Evolutionary conservation across 1,284 basidiomycete genomes (phyloP), one percentile per base, ranked within the genome.

Genomic region (Tausonia pullulans): DNA sequence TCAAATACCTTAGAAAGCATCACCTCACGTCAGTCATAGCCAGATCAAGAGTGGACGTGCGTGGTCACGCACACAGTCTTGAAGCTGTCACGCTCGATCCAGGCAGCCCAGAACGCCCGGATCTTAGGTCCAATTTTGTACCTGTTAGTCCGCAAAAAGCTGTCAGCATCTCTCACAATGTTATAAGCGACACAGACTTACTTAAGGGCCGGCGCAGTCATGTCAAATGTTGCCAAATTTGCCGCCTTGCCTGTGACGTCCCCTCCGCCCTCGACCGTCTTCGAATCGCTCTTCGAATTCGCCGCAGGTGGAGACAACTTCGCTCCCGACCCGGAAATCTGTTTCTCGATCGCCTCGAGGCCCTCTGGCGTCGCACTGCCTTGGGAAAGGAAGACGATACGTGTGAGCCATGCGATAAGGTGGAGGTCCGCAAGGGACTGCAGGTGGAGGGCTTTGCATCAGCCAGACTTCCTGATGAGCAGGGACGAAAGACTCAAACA

Each of bases 361-460:
- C 74, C 75, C 3, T 81, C 77, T 50, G 84, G 80, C 2, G 70
- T 73, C 0, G 72, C 71, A 39, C 72, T 73, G 0, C 82, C 86
- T 2, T 84, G 85, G 4, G 81, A 78, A 40, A 89, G 77, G 55
- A 71, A 73, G 10, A 84, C 81, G 9, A 91, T 69, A 44, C 84
- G 81, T 3, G 84, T 78, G 50, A 92, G 74, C 89, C 88, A 95
- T 10, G 84, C 84, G 3, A 83, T 84, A 41, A 91, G 77, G 71
- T 92, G 88, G 61, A 91, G 75, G 72, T 94, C 91, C 3, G 85
- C 87, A 54, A 90, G 78, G 7, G 85, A 88, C 71, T 91, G 74
- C 67, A 57, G 61, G 54, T 41, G 58, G 13, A 27, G 27, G 27
- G 27, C 27, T 27, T 27, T 27, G 27, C 27, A 27, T 27, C 27